phyloP scores from a whole-genome alignment of 2,329 filamentous ascomycete species.

The Ophiocordyceps camponoti-saundersi region DNA sequence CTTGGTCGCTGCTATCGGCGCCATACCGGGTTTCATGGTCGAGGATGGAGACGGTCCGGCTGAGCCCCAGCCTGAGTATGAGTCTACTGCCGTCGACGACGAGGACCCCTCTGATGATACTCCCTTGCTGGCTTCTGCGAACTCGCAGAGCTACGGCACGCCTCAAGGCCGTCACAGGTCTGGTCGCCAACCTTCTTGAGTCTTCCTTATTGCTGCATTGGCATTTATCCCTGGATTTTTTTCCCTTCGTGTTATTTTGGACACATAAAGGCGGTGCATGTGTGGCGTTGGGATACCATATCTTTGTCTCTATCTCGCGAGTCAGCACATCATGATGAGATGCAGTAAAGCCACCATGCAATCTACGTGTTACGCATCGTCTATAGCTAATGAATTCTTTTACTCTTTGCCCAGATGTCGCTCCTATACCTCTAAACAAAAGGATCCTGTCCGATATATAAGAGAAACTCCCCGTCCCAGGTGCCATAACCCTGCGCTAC shows the following conservation, averaged over 20 bases:
- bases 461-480: not conserved
- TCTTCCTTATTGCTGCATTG: no score
- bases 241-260: no score
- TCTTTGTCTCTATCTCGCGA: not conserved
- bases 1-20: slow-evolving; percentile 43
- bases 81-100: not conserved
- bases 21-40: slow-evolving; percentile 57
- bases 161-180: not conserved
- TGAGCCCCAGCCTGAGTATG: not conserved
- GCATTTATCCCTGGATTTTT: no score
- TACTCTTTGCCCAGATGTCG: not conserved
- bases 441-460: not conserved
- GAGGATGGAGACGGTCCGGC: slow-evolving; percentile 54
- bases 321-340: not conserved
- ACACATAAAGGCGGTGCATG: no score
- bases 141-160: not conserved
- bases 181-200: not conserved
- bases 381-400: not conserved
- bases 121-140: not conserved
- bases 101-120: not conserved
- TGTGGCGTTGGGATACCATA: not conserved
- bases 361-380: not conserved
- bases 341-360: not conserved
- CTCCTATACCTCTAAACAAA: not conserved
- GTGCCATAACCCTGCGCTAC: not conserved